Evolutionary conservation across 2,329 filamentous ascomycete species (phyloP).

Genomic region (Amylocarpus encephaloides): DNA sequence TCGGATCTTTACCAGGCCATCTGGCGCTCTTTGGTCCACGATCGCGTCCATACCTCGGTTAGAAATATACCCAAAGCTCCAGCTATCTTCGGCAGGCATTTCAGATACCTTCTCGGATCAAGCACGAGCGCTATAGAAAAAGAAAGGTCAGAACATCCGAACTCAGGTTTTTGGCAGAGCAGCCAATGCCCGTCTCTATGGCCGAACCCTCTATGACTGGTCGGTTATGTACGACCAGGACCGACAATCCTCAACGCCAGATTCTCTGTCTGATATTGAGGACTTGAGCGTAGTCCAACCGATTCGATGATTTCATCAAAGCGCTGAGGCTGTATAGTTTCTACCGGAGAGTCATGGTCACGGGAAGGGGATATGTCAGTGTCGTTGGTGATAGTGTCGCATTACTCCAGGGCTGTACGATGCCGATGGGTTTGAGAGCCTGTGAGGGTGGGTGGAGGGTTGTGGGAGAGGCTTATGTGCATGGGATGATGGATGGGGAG

Average conservation of each 20-base stretch:
- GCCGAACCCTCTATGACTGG: neutral
- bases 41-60: neutral
- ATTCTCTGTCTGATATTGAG: neutral
- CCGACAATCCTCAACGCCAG: neutral
- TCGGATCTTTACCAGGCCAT: neutral
- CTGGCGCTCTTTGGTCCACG: neutral
- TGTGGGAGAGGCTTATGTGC: conserved; percentile 1
- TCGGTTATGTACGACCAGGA: neutral
- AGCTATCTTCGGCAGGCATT: neutral
- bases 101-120: neutral
- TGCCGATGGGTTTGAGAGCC: neutral
- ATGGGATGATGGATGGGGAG: conserved; percentile 3
- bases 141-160: neutral
- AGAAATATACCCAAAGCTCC: neutral
- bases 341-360: neutral
- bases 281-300: neutral
- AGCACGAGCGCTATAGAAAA: neutral
- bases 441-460: conserved; percentile 1
- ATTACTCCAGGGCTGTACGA: neutral
- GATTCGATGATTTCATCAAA: neutral
- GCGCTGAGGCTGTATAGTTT: neutral
- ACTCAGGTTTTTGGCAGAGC: no score
- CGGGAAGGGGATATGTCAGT: neutral
- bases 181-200: neutral
- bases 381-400: neutral